Conservation (phyloP, 1,139 yeast species). For the Waltiozyma sp. region DNA sequence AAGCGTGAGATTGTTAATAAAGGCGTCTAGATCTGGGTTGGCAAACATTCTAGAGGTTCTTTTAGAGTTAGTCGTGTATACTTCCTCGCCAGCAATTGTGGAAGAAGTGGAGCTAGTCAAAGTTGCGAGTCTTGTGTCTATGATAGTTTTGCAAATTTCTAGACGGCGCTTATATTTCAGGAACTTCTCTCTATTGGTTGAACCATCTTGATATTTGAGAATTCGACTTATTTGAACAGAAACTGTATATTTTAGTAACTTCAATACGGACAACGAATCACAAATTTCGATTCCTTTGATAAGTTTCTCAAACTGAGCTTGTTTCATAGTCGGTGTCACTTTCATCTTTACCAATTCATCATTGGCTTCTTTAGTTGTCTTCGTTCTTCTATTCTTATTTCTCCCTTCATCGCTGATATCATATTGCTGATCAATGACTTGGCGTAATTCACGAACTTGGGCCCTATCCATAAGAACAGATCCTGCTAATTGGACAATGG, state of each 20-base stretch:
- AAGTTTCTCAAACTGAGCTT: constrained; percentile 32
- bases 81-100: not conserved
- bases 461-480: constrained; percentile 61
- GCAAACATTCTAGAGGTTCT: constrained; percentile 7
- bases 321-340: constrained; percentile 23
- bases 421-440: constrained; percentile 60
- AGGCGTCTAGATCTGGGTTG: constrained; percentile 12
- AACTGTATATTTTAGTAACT: constrained; percentile 32
- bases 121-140: constrained; percentile 22
- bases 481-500: constrained; percentile 50
- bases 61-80: not conserved
- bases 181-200: constrained; percentile 11
- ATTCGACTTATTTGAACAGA: constrained; percentile 29
- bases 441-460: constrained; percentile 64
- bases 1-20: constrained; percentile 24
- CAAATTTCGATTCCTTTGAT: constrained; percentile 26
- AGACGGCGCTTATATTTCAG: constrained; percentile 22
- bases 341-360: constrained; percentile 15
- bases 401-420: constrained; percentile 3
- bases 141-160: constrained; percentile 21
- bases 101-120: constrained; percentile 2
- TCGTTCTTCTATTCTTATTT: not conserved
- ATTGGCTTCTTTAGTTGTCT: constrained; percentile 1
- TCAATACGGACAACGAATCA: constrained; percentile 27
- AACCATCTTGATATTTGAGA: constrained; percentile 6